phyloP scores from a whole-genome alignment of 2,329 filamentous ascomycete genomes.

The Pseudogymnoascus sp. region DNA sequence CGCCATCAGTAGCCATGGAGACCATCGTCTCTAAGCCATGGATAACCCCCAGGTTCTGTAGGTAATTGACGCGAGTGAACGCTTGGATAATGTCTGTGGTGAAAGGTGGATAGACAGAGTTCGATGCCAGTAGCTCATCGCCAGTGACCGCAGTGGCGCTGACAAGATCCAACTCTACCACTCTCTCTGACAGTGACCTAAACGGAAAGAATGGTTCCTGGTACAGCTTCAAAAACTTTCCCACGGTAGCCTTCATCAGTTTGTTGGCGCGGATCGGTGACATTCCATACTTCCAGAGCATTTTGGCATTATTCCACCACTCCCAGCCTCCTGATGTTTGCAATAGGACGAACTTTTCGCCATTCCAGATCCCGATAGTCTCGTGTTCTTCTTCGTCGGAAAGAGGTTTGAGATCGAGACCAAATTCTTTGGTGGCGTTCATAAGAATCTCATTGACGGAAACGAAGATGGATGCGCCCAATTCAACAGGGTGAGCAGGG shows the following conservation, averaged over 20 bases:
- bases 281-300: constrained; percentile 80
- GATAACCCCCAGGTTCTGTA: constrained; percentile 76
- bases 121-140: constrained; percentile 61
- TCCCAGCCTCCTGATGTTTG: constrained; percentile 52
- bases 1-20: constrained; percentile 82
- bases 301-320: constrained; percentile 75
- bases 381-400: constrained; percentile 34
- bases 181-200: constrained; percentile 62
- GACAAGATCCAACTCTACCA: constrained; percentile 60
- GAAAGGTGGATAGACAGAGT: constrained; percentile 57
- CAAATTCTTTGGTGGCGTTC: constrained; percentile 64
- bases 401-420: constrained; percentile 50
- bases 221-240: constrained; percentile 74
- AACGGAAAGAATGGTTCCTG: constrained; percentile 80
- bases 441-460: constrained; percentile 75
- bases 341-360: constrained; percentile 64
- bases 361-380: constrained; percentile 78
- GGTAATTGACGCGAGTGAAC: constrained; percentile 89
- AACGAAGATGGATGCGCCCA: constrained; percentile 91
- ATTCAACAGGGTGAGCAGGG: constrained; percentile 63
- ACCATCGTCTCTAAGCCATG: constrained; percentile 86
- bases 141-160: constrained; percentile 66
- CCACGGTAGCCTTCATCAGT: constrained; percentile 65
- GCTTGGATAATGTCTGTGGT: constrained; percentile 80
- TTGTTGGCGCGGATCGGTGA: constrained; percentile 68